Base-by-base conservation (phyloP, 768 basidiomycete species). In the Calvatia gigantea region DNA sequence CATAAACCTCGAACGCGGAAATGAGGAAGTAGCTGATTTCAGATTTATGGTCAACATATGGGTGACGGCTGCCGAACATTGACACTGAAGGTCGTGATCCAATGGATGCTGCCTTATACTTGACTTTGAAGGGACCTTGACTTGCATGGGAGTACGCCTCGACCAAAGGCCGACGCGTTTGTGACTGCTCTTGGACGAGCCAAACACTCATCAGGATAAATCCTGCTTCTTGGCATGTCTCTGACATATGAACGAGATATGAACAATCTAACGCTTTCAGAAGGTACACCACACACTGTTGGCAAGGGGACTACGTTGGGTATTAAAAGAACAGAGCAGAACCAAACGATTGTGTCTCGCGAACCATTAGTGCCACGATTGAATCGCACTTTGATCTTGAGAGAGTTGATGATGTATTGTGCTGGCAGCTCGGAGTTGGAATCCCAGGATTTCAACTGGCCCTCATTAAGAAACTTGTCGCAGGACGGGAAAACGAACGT, bases 371-470 rank as follows among this genome's bases (percentile, higher is more conserved):
- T 47, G 32, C 54, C 38, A 42, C 54, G 46, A 56, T 56, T 27
- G n/a, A 28, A 41, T 49, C 54, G 47, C 42, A 43, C 35, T 31
- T 38, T 12, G 23, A 51, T 44, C 33, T 46, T 54, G 42, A 27
- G 35, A 21, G 25, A n/a, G 11, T 14, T 43, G 31, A 25, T 42
- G 7, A n/a, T n/a, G n/a, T n/a, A n/a, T n/a, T 25, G 28, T 11
- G 17, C 17, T 28, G 45, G 32, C 28, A 29, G 35, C 25, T 19
- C n/a, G n/a, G n/a, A 45, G 17, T 19, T 48, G 46, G 35, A 49
- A 56, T 56, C 54, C 45, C 23, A 32, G 54, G 54, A 56, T 56
- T 56, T 35, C 47, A 12, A 15, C 15, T 48, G 32, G 9, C 31
- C 21, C 32, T 45, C 17, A 45, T 23, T 21, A 50, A 11, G 8